phyloP scores from a whole-genome alignment of 805 yeast genomes.

The Candida nanaspora region DNA sequence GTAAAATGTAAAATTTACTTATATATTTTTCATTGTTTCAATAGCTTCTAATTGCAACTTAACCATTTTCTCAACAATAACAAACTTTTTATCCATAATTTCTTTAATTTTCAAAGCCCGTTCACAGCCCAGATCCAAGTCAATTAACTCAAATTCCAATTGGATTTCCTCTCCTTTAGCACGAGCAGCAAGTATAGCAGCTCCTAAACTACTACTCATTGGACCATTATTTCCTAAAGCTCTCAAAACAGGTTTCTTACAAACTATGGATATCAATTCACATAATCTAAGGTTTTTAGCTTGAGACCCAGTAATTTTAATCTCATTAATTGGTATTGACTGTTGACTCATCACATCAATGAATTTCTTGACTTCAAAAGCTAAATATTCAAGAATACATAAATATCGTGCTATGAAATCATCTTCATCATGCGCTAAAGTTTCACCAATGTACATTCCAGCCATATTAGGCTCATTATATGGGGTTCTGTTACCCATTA shows the following conservation, averaged over 20 bases:
- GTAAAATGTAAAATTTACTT: too few relatives aligned
- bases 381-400: slow-evolving; percentile 41
- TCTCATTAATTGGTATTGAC: slow-evolving; percentile 17
- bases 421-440: slow-evolving; percentile 24
- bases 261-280: not conserved
- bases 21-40: not conserved
- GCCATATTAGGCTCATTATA: slow-evolving; percentile 41
- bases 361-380: slow-evolving; percentile 41
- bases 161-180: too few relatives aligned
- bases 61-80: slow-evolving; percentile 6
- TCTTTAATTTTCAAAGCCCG: slow-evolving; percentile 2
- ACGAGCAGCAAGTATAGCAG: slow-evolving; percentile 4
- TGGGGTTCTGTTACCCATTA: slow-evolving; percentile 54
- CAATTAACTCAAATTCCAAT: not conserved
- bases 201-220: too few relatives aligned
- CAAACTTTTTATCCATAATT: slow-evolving; percentile 10
- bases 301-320: slow-evolving; percentile 49
- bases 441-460: slow-evolving; percentile 44
- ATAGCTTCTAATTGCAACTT: not conserved
- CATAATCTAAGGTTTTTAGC: slow-evolving; percentile 36
- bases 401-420: slow-evolving; percentile 37
- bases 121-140: not conserved
- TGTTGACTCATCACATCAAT: slow-evolving; percentile 22
- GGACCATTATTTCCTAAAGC: too few relatives aligned
- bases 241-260: not conserved